A percentile compares a stretch with the other conserved stretches of the same genome.
Evolutionary conservation across 768 basidiomycete species (phyloP).

Genomic region (Tephrocybe sp.): DNA sequence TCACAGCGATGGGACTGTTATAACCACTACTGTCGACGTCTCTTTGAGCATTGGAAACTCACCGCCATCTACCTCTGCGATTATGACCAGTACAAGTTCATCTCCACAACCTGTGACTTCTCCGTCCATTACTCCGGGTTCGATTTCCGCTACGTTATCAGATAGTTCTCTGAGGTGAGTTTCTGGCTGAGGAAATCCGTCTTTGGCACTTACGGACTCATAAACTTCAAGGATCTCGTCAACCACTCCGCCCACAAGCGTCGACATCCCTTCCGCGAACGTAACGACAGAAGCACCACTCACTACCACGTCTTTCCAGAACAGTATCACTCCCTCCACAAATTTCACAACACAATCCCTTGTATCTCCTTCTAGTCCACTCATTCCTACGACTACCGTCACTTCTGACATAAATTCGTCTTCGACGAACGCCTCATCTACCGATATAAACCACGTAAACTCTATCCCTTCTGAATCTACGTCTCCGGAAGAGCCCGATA

Average conservation of each 20-base stretch:
- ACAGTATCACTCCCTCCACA: background rate
- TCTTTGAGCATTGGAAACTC: background rate
- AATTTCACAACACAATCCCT: background rate
- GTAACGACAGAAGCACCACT: background rate
- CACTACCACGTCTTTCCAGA: background rate
- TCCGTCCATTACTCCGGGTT: background rate
- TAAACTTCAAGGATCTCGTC: background rate
- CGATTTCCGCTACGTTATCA: background rate
- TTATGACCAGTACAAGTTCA: background rate
- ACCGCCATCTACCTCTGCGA: background rate
- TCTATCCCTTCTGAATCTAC: too few relatives aligned
- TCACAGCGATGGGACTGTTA: background rate
- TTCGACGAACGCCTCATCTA: background rate
- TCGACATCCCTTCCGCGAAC: background rate
- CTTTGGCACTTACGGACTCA: background rate
- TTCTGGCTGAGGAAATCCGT: background rate
- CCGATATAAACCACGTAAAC: background rate
- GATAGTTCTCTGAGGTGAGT: background rate
- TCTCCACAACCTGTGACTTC: background rate
- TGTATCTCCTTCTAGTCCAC: background rate
- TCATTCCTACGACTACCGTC: background rate
- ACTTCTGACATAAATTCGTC: background rate
- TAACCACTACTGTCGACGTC: background rate
- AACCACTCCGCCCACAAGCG: background rate
- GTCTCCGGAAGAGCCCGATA: too few relatives aligned